phyloP scores from a whole-genome alignment of 163 green algal genomes.

The Volvox carteri region DNA sequence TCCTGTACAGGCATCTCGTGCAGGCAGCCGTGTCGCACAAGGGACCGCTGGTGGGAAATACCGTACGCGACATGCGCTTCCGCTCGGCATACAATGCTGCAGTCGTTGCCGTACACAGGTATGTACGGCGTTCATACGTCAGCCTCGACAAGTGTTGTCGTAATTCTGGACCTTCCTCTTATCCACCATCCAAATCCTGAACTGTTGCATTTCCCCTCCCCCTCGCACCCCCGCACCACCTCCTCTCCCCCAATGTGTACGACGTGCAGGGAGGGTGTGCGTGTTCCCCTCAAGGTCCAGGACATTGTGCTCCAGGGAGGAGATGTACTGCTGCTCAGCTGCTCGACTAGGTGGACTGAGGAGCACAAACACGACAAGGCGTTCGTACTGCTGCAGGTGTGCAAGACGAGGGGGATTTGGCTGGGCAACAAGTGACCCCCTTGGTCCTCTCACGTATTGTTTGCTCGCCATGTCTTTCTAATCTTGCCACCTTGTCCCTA shows the following conservation, averaged over 20 bases:
- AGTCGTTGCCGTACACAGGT: conserved; percentile 84
- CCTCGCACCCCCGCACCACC: too few relatives aligned
- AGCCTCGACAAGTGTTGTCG: too few relatives aligned
- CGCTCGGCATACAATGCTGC: conserved; percentile 82
- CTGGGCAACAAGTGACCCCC: too few relatives aligned
- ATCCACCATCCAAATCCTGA: too few relatives aligned
- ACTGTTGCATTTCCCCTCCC: too few relatives aligned
- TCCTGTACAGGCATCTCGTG: conserved; percentile 77
- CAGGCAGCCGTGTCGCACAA: conserved; percentile 75
- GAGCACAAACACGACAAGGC: conserved; percentile 78
- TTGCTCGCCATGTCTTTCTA: too few relatives aligned
- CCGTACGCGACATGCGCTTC: conserved; percentile 79
- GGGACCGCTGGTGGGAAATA: conserved; percentile 71
- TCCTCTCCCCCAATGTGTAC: too few relatives aligned
- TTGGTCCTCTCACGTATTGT: too few relatives aligned
- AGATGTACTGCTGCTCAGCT: conserved; percentile 86
- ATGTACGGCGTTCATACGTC: too few relatives aligned
- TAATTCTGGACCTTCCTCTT: too few relatives aligned
- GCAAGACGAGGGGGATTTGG: not conserved
- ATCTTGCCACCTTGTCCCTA: too few relatives aligned
- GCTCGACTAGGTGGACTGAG: conserved; percentile 69
- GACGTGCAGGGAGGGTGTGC: conserved; percentile 62
- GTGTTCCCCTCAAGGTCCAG: conserved; percentile 65
- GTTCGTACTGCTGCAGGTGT: conserved; percentile 70
- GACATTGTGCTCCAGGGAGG: conserved; percentile 77